Base-by-base conservation (phyloP, 2,329 filamentous ascomycete species). In the Cytospora piceae region DNA sequence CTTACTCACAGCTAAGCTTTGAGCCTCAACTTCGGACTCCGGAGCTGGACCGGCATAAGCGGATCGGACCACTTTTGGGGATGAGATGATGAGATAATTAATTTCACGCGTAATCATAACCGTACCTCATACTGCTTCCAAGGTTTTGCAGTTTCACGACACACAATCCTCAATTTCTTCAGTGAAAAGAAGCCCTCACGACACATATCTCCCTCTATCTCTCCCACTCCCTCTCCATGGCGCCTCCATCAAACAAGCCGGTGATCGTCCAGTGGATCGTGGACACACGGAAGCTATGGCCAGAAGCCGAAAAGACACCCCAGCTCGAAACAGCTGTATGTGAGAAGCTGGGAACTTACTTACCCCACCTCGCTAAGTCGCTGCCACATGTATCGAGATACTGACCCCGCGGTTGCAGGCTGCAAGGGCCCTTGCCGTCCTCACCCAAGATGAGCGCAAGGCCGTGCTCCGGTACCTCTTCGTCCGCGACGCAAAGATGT, bases 401-500 rank as follows among this genome's bases (percentile, higher is more conserved):
- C 17, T 32, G 27, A 42, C 20, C 37, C 20, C 24, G 22, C 24
- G n/a, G n/a, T 52, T 53, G 22, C 66, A 88, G 85, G 86, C 86
- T 53, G 75, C 80, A n/a, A 77, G 81, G 55, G 82, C 83, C 27
- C 77, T 90, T 42, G 75, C 78, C 11, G 78, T 89, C 32, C 79
- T 89, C 58, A 76, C 79, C 2, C 71, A 77, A 1, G 77, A 83
- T 12, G 90, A 93, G 74, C 85, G 83, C 67, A 75, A 82, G 60
- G 76, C 78, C 17, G 84, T 89, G 37, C 81, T 88, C 11, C 81
- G 81, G 65, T 92, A 87, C 78, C 85, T 87, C 78, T 86, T 89
- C 75, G 79, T 89, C 71, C 81, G 85, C 73, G 91, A 94, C 77
- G 91, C 91, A 61, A 90, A 90, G 74, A 90, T 93, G 83, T 85